Evolutionary conservation across 2,329 filamentous ascomycete genomes (phyloP).

Genomic region (Raffaelea arxii): DNA sequence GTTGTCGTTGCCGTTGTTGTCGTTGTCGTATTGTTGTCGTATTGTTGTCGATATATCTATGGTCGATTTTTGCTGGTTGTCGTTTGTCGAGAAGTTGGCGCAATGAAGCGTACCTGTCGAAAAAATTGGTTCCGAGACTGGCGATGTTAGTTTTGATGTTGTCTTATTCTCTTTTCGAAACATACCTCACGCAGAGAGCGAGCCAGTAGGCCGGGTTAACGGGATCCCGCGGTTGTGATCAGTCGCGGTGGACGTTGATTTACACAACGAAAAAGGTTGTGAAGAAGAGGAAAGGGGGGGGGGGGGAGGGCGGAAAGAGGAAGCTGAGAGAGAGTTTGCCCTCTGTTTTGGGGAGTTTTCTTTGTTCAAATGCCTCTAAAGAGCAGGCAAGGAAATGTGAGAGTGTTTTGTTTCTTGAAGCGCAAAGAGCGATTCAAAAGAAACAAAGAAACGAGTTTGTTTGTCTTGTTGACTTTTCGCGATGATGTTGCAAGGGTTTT

Average conservation of each 20-base stretch:
- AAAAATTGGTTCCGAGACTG: slow-evolving; percentile 21
- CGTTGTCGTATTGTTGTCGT: slow-evolving; percentile 8
- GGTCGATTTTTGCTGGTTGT: slow-evolving; percentile 10
- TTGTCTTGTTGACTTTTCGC: too few species aligned
- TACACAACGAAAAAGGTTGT: background rate
- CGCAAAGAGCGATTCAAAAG: too few species aligned
- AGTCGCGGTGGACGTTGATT: slow-evolving; percentile 33
- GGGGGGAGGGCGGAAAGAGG: background rate
- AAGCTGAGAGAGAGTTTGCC: background rate
- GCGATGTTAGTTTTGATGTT: slow-evolving; percentile 1
- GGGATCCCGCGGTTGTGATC: slow-evolving; percentile 32
- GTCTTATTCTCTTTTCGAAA: background rate
- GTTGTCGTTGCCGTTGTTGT: slow-evolving; percentile 6
- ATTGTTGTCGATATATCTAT: slow-evolving; percentile 7
- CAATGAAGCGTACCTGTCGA: slow-evolving; percentile 36
- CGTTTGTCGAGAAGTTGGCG: slow-evolving; percentile 33
- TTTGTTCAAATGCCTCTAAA: too few species aligned
- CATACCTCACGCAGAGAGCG: slow-evolving; percentile 75
- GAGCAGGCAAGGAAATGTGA: too few species aligned
- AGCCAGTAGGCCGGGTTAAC: slow-evolving; percentile 66
- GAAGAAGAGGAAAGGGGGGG: background rate
- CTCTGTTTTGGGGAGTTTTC: too few species aligned
- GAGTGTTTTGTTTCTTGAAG: too few species aligned
- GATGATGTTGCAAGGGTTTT: too few species aligned
- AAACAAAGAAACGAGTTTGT: too few species aligned